These are phyloP conservation scores for Reticulascus tulasneorum DNA, from an alignment of 2,329 filamentous ascomycete genomes.

Conservation along the genomic window DNA sequence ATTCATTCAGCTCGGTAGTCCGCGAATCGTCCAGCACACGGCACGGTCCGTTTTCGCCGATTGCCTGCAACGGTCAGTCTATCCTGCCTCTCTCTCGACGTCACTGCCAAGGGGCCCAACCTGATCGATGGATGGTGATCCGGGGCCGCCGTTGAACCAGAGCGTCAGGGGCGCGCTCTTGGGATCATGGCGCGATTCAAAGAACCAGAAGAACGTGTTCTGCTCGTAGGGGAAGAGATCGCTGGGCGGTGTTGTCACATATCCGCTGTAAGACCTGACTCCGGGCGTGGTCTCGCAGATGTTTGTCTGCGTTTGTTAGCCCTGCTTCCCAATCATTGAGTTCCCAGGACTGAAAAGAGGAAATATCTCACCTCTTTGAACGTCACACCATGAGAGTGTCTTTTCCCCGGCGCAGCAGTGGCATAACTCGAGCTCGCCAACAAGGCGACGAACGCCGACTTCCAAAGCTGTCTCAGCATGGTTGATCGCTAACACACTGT, in stretches of 20 bases:
- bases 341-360: too few relatives aligned
- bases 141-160: constrained; percentile 51
- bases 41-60: constrained; percentile 45
- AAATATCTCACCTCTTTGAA: too few relatives aligned
- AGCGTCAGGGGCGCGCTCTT: constrained; percentile 42
- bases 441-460: too few relatives aligned
- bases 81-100: too few relatives aligned
- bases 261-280: constrained; percentile 62
- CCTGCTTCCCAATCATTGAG: too few relatives aligned
- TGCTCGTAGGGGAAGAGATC: not conserved
- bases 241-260: constrained; percentile 50
- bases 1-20: constrained; percentile 45
- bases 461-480: too few relatives aligned
- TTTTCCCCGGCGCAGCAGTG: too few relatives aligned
- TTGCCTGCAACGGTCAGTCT: constrained; percentile 1
- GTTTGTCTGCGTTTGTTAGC: too few relatives aligned
- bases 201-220: constrained; percentile 20
- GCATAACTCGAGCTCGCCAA: too few relatives aligned
- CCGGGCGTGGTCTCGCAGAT: constrained; percentile 51
- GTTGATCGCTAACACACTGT: too few relatives aligned
- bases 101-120: too few relatives aligned
- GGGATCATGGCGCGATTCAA: constrained; percentile 22
- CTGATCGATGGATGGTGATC: constrained; percentile 39
- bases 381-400: too few relatives aligned
- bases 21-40: constrained; percentile 35